A percentile compares a stretch with the other conserved stretches of the same genome.
Conservation (phyloP, 2,329 filamentous ascomycete genomes). For the Setomelanomma holmii region DNA sequence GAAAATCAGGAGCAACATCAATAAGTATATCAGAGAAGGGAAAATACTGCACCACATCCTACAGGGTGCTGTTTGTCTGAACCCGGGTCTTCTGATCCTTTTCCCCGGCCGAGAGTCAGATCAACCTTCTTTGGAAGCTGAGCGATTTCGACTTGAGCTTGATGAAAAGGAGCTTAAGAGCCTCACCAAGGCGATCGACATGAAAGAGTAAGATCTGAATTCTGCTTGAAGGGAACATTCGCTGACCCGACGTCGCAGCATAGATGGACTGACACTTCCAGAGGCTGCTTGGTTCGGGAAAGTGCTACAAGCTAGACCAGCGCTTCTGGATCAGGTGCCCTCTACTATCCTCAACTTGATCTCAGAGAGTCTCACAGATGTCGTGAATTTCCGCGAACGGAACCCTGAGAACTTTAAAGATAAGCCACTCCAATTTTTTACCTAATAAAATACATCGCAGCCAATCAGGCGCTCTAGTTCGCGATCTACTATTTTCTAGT, state of each 20-base stretch:
- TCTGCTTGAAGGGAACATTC: background rate
- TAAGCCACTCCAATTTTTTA: conserved; percentile 11
- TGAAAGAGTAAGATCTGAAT: conserved; percentile 14
- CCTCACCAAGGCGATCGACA: conserved; percentile 11
- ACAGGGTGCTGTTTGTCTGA: background rate
- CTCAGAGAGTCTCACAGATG: conserved; percentile 5
- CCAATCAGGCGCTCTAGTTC: too few species aligned
- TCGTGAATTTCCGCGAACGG: conserved; percentile 7
- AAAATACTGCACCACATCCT: conserved; percentile 9
- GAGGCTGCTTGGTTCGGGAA: conserved; percentile 12
- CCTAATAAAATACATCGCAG: too few species aligned
- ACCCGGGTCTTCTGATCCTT: conserved; percentile 8
- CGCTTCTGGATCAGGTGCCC: conserved; percentile 5
- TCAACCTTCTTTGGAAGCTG: conserved; percentile 2
- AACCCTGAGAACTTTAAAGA: conserved; percentile 5
- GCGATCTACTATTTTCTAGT: too few species aligned
- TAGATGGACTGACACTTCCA: conserved; percentile 5
- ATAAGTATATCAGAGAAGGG: conserved; percentile 7
- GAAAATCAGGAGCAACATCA: conserved; percentile 2
- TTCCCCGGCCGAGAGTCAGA: conserved; percentile 4
- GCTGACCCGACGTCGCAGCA: conserved; percentile 7
- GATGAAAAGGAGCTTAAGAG: background rate
- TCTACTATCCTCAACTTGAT: conserved; percentile 6
- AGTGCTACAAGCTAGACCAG: conserved; percentile 10
- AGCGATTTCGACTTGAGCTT: conserved; percentile 7